Conservation (phyloP, 2,329 filamentous ascomycete species). For the Alternaria solani region DNA sequence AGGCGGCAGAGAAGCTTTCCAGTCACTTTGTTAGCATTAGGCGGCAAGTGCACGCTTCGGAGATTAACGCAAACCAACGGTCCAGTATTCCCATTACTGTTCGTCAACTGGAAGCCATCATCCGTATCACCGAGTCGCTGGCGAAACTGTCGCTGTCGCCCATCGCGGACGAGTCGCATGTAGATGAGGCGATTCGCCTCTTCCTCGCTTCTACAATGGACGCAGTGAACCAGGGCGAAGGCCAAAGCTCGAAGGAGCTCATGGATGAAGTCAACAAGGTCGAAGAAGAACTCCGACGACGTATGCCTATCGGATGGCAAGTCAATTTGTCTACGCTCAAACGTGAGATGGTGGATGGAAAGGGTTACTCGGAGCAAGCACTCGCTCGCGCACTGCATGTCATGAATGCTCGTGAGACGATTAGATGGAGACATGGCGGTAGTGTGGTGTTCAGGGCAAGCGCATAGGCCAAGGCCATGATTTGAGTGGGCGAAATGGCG, state of each 20-base stretch:
- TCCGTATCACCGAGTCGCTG: slow-evolving; percentile 94
- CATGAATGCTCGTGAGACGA: slow-evolving; percentile 84
- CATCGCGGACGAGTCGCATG: slow-evolving; percentile 87
- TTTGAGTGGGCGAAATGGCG: neutral
- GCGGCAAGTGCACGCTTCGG: slow-evolving; percentile 88
- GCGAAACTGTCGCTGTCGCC: slow-evolving; percentile 89
- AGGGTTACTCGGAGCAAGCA: slow-evolving; percentile 86
- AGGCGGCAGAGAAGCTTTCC: slow-evolving; percentile 93
- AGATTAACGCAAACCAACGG: slow-evolving; percentile 86
- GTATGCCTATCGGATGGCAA: slow-evolving; percentile 94
- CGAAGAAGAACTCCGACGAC: slow-evolving; percentile 85
- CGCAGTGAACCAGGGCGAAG: slow-evolving; percentile 88
- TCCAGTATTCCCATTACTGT: slow-evolving; percentile 97
- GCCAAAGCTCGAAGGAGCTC: slow-evolving; percentile 79
- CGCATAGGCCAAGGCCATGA: slow-evolving; percentile 10
- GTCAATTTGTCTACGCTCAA: slow-evolving; percentile 86
- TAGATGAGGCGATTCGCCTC: slow-evolving; percentile 95
- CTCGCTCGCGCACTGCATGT: slow-evolving; percentile 86
- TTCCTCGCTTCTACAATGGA: slow-evolving; percentile 99
- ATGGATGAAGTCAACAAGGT: slow-evolving; percentile 89
- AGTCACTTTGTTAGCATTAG: slow-evolving; percentile 98
- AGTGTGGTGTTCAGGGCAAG: slow-evolving; percentile 35
- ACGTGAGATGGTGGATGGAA: slow-evolving; percentile 89
- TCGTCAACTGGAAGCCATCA: slow-evolving; percentile 94
- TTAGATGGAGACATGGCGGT: slow-evolving; percentile 76